phyloP scores from a whole-genome alignment of 2,329 filamentous ascomycete species.

The Aspergillus unguis region DNA sequence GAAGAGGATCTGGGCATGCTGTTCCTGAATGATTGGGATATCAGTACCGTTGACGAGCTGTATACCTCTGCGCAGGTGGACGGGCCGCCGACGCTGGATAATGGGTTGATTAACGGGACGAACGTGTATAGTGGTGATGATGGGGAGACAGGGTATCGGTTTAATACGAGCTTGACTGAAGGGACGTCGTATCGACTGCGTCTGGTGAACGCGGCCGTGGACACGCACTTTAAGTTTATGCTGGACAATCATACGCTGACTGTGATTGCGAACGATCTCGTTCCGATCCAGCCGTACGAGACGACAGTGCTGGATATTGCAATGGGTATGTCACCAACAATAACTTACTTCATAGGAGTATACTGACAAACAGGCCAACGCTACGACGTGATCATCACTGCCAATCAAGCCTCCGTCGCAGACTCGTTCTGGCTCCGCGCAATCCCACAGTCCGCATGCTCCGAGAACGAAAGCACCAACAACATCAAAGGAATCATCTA shows the following conservation, averaged over 20 bases:
- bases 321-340: constrained; percentile 34
- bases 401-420: constrained; percentile 21
- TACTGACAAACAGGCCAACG: constrained; percentile 30
- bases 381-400: constrained; percentile 37
- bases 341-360: background rate
- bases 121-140: constrained; percentile 27
- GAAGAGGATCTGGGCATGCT: constrained; percentile 36
- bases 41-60: constrained; percentile 25
- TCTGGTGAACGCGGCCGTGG: constrained; percentile 26
- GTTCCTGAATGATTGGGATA: constrained; percentile 34
- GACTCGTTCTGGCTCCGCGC: constrained; percentile 43
- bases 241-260: constrained; percentile 54
- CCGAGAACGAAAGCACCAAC: constrained; percentile 37
- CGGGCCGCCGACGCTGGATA: constrained; percentile 38
- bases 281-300: constrained; percentile 56
- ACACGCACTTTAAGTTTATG: constrained; percentile 41
- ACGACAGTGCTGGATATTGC: constrained; percentile 46
- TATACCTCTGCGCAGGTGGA: constrained; percentile 17
- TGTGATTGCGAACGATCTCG: constrained; percentile 57
- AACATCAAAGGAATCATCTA: constrained; percentile 52
- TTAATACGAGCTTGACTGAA: constrained; percentile 47
- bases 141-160: constrained; percentile 36
- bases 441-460: constrained; percentile 44
- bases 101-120: constrained; percentile 47
- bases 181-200: constrained; percentile 26